Evolutionary conservation across 169 alveolate genomes (phyloP).

Genomic region (Cyclospora cayetanensis): DNA sequence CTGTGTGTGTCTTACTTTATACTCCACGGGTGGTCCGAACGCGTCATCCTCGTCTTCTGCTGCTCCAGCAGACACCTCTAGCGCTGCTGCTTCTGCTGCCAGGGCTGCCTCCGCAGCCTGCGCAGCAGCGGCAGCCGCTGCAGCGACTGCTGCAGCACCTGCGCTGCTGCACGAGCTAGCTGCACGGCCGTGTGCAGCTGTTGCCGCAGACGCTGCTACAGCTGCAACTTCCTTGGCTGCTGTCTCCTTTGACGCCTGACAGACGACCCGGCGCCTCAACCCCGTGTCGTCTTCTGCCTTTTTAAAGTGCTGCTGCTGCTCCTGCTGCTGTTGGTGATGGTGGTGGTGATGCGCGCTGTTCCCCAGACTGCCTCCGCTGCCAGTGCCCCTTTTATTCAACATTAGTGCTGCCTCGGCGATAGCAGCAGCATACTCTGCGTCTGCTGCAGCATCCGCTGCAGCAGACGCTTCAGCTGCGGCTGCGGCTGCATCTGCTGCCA

Average conservation of each 20-base stretch:
- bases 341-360: no score
- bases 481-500: slow-evolving; percentile 5
- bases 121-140: slow-evolving; percentile 25
- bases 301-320: not conserved
- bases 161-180: not conserved
- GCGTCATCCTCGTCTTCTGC: not conserved
- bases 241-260: not conserved
- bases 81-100: not conserved
- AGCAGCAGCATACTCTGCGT: slow-evolving; percentile 13
- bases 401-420: not conserved
- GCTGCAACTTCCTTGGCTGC: not conserved
- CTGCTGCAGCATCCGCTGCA: slow-evolving; percentile 6
- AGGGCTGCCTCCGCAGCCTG: not conserved
- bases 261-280: not conserved
- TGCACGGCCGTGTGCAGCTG: not conserved
- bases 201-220: not conserved
- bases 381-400: not conserved
- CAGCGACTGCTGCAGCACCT: slow-evolving; percentile 1
- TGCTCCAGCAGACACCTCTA: not conserved
- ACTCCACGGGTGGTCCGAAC: not conserved
- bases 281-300: not conserved
- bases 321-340: no score
- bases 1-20: not conserved
- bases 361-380: no score
- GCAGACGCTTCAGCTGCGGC: slow-evolving; percentile 12